Percentiles rank a stretch among this genome's conserved stretches.
phyloP scores from a whole-genome alignment of 306 rosid genomes.

The Trifolium repens region DNA sequence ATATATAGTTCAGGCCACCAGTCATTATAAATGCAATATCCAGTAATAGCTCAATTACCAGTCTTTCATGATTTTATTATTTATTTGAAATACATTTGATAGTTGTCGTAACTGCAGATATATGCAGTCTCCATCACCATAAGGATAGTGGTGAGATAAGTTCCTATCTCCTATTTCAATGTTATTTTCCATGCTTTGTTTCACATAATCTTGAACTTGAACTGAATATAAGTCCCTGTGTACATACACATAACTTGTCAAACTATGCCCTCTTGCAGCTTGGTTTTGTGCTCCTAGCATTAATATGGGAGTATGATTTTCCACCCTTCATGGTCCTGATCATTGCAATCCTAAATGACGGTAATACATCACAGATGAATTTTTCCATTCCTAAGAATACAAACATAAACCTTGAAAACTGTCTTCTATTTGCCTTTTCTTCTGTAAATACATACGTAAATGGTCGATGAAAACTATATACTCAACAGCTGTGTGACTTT shows the following conservation, averaged over 20 bases:
- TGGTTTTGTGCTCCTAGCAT: slow-evolving; percentile 81
- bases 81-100: slow-evolving; percentile 38
- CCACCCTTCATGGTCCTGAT: slow-evolving; percentile 95
- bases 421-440: slow-evolving; percentile 18
- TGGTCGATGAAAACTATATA: slow-evolving; percentile 26
- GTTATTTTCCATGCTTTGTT: slow-evolving; percentile 26
- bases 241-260: slow-evolving; percentile 30
- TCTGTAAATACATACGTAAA: not conserved
- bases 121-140: slow-evolving; percentile 92
- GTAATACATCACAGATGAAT: slow-evolving; percentile 48
- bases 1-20: slow-evolving; percentile 24
- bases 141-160: slow-evolving; percentile 77
- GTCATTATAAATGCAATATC: slow-evolving; percentile 21
- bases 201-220: slow-evolving; percentile 15
- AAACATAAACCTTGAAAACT: slow-evolving; percentile 1
- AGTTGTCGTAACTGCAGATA: slow-evolving; percentile 55
- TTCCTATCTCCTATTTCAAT: slow-evolving; percentile 20
- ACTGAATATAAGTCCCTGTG: slow-evolving; percentile 12
- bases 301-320: slow-evolving; percentile 91
- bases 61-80: slow-evolving; percentile 19
- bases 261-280: slow-evolving; percentile 63
- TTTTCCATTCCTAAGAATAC: not conserved
- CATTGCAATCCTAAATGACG: slow-evolving; percentile 87
- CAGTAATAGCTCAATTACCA: slow-evolving; percentile 3
- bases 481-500: not conserved